Conservation (phyloP, 2,329 filamentous ascomycete genomes). For the Colletotrichum echinochloae region DNA sequence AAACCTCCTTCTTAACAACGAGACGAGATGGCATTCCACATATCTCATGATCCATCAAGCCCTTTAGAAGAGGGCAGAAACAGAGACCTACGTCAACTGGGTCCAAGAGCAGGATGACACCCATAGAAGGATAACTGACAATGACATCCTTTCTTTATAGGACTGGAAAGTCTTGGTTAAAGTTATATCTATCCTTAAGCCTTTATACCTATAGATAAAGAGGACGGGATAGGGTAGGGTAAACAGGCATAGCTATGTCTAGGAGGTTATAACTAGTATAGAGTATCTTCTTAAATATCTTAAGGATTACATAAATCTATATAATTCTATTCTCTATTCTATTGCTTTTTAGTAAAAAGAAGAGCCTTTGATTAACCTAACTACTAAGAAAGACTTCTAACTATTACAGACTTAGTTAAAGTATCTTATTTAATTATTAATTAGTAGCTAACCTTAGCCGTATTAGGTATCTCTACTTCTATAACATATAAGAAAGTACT, state of each 20-base stretch:
- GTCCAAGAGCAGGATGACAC: background rate
- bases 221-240: background rate
- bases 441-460: background rate
- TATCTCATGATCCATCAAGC: background rate
- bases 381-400: background rate
- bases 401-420: background rate
- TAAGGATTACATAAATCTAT: slow-evolving; percentile 4
- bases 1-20: background rate
- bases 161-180: background rate
- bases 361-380: background rate
- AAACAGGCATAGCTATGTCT: background rate
- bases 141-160: background rate
- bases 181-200: background rate
- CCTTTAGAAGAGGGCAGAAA: background rate
- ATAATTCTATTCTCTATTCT: slow-evolving; percentile 1
- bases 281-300: slow-evolving; percentile 8
- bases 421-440: background rate
- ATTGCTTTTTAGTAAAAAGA: background rate
- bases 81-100: background rate
- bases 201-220: background rate
- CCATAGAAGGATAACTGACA: background rate
- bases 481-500: background rate
- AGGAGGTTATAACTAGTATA: slow-evolving; percentile 12
- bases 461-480: background rate
- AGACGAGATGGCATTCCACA: background rate